Evolutionary conservation across 202 grass and related monocot genomes (phyloP).

Genomic region (Setaria italica): DNA sequence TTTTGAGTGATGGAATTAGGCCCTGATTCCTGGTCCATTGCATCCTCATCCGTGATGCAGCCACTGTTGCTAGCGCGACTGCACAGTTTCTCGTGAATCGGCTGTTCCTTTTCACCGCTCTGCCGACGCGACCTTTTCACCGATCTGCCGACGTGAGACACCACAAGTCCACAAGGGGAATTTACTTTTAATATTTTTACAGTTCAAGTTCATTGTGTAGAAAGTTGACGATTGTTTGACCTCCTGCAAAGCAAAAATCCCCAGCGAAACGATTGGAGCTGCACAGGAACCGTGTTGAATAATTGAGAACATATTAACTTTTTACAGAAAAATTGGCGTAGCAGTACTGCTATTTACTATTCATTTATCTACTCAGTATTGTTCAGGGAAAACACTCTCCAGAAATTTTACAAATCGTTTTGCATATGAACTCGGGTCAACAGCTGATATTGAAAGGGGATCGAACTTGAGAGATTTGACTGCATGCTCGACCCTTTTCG

Average conservation of each 20-base stretch:
- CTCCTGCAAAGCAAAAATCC: neutral
- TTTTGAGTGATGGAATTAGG: too few species aligned
- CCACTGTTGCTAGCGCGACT: neutral
- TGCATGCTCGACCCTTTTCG: slow-evolving; percentile 80
- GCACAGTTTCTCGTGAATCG: neutral
- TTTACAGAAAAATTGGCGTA: neutral
- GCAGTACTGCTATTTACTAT: slow-evolving; percentile 32
- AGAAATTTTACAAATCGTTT: slow-evolving; percentile 87
- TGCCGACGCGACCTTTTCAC: too few species aligned
- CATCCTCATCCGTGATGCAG: too few species aligned
- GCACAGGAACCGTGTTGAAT: slow-evolving; percentile 1
- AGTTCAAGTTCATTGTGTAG: too few species aligned
- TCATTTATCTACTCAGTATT: slow-evolving; percentile 41
- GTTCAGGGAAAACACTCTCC: slow-evolving; percentile 79
- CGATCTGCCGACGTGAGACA: too few species aligned
- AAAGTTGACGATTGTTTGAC: neutral
- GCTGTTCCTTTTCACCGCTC: too few species aligned
- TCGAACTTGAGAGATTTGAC: slow-evolving; percentile 94
- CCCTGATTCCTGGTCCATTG: too few species aligned
- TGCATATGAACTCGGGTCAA: slow-evolving; percentile 78
- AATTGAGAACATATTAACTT: neutral
- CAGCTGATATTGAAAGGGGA: slow-evolving; percentile 85
- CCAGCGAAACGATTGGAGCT: neutral
- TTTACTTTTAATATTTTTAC: too few species aligned
- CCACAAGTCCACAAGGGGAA: too few species aligned